A percentile compares a stretch with the other conserved stretches of the same genome.
phyloP scores from a whole-genome alignment of 139 green algal species.

The Marvania coccoides region DNA sequence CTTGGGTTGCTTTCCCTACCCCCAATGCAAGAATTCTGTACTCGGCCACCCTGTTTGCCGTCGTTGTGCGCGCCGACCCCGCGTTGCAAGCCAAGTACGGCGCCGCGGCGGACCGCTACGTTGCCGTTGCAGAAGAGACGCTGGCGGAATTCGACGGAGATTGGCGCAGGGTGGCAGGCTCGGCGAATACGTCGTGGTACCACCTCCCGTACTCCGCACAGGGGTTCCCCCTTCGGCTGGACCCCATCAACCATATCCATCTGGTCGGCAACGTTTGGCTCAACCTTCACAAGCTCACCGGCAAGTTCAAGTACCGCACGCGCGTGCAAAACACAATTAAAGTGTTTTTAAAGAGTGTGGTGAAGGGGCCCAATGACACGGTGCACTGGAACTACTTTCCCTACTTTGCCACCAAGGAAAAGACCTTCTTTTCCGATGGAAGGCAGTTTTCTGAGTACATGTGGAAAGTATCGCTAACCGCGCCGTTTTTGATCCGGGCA shows the following conservation, averaged over 20 bases:
- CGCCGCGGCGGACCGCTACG: too few relatives aligned
- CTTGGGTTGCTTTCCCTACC: too few relatives aligned
- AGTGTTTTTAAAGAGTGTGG: neutral
- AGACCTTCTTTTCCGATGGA: neutral
- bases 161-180: too few relatives aligned
- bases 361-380: neutral
- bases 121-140: too few relatives aligned
- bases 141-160: too few relatives aligned
- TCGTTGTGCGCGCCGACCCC: too few relatives aligned
- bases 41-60: too few relatives aligned
- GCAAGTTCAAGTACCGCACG: neutral
- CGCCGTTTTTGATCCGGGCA: neutral
- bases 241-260: neutral
- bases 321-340: neutral
- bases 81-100: too few relatives aligned
- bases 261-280: neutral
- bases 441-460: neutral
- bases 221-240: neutral
- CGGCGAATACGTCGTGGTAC: too few relatives aligned
- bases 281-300: neutral
- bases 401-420: neutral
- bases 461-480: neutral
- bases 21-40: too few relatives aligned
- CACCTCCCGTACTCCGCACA: too few relatives aligned
- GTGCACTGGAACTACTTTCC: neutral